These are phyloP conservation scores for Capsaspora owczarzaki DNA, from an alignment of 78 protist genomes.

Conservation along the genomic window DNA sequence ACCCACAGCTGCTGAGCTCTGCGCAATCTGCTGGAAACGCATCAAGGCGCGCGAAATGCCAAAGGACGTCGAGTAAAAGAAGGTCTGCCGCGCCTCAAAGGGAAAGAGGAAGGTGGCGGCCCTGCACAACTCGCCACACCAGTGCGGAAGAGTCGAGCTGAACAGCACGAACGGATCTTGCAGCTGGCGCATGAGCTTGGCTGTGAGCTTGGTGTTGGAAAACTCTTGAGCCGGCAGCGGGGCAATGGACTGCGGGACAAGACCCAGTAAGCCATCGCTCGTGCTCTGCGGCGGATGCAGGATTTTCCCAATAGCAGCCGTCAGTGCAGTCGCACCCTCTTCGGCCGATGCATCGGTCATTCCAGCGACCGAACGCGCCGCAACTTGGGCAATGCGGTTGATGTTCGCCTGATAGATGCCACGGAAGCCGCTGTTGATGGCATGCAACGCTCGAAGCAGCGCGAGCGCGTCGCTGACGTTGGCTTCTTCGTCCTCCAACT, in stretches of 20 bases:
- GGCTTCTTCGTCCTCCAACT: too few relatives aligned
- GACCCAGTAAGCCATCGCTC: too few relatives aligned
- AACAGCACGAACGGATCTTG: conserved; percentile 32
- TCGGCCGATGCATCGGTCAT: too few relatives aligned
- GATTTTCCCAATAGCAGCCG: too few relatives aligned
- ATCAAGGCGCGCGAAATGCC: conserved; percentile 47
- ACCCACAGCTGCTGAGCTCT: background rate
- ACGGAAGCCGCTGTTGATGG: too few relatives aligned
- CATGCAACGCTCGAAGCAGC: too few relatives aligned
- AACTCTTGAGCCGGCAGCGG: too few relatives aligned
- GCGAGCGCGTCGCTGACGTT: too few relatives aligned
- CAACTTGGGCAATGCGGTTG: too few relatives aligned
- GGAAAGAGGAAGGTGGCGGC: conserved; percentile 14
- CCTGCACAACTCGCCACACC: conserved; percentile 1
- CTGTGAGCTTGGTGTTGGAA: conserved; percentile 21
- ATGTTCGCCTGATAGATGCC: too few relatives aligned
- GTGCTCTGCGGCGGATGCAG: background rate
- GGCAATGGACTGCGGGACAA: background rate
- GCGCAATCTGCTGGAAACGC: background rate
- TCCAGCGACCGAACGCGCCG: too few relatives aligned
- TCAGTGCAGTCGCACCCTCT: too few relatives aligned
- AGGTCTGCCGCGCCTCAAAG: conserved; percentile 18
- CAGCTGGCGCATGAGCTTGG: conserved; percentile 49
- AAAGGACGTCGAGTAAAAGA: conserved; percentile 25
- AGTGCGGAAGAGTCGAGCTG: conserved; percentile 21